phyloP scores from a whole-genome alignment of 345 rosid species.

The Microcos paniculata region DNA sequence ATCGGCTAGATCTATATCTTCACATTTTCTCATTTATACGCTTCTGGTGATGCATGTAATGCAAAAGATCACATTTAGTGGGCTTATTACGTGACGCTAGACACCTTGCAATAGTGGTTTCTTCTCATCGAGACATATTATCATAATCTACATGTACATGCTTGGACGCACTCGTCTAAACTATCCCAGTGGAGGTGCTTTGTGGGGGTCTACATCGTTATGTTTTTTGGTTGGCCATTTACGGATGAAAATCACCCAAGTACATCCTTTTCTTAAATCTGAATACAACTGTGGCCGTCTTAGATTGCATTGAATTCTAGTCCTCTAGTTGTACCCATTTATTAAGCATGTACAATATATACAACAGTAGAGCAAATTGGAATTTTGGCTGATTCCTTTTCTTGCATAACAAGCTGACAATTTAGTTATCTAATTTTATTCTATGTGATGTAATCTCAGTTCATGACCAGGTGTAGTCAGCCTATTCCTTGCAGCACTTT shows the following conservation, averaged over 20 bases:
- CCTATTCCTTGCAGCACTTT: slow-evolving; percentile 93
- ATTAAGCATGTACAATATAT: not conserved
- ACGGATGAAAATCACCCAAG: not conserved
- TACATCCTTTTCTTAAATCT: not conserved
- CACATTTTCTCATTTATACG: not conserved
- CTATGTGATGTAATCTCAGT: slow-evolving; percentile 42
- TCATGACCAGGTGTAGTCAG: slow-evolving; percentile 79
- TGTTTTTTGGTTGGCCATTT: not conserved
- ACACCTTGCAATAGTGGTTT: not conserved
- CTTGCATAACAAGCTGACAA: not conserved
- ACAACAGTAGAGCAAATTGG: not conserved
- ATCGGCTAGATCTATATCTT: not conserved
- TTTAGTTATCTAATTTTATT: not conserved
- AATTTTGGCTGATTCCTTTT: not conserved
- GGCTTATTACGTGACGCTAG: not conserved
- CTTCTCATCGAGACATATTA: not conserved
- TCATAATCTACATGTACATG: not conserved
- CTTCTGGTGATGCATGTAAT: not conserved
- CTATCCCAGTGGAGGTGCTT: not conserved
- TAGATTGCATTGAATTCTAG: not conserved
- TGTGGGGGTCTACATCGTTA: not conserved
- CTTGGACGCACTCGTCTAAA: not conserved
- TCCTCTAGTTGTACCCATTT: too few species aligned
- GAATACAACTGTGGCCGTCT: not conserved
- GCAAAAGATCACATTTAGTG: not conserved